Evolutionary conservation across 1,284 basidiomycete genomes (phyloP).

Genomic region (Leccinum griseonigrum): DNA sequence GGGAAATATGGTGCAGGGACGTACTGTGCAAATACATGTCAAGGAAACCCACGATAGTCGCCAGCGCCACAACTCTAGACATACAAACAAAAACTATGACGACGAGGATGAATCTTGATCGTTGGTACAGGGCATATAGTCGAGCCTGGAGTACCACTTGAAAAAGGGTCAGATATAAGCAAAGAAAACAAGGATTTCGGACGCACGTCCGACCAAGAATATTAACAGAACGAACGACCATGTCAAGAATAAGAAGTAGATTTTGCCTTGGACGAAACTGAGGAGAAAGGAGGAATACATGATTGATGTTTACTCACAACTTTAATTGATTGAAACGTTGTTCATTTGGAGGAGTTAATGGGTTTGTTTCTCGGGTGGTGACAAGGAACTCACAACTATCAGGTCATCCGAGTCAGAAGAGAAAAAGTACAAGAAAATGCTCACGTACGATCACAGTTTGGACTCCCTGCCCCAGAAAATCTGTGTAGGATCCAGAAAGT

Average conservation of each 20-base stretch:
- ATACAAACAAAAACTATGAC: slow-evolving; percentile 12
- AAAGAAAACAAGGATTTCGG: not conserved
- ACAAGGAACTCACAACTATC: not conserved
- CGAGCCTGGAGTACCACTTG: slow-evolving; percentile 17
- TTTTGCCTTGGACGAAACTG: slow-evolving; percentile 5
- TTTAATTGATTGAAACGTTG: not conserved
- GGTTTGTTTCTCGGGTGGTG: no score
- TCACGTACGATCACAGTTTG: not conserved
- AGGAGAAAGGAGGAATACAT: not conserved
- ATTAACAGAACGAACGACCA: slow-evolving; percentile 1
- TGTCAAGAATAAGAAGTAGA: slow-evolving; percentile 7
- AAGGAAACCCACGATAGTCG: slow-evolving; percentile 3
- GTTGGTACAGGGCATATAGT: slow-evolving; percentile 17
- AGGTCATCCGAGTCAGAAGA: not conserved
- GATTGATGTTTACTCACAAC: not conserved
- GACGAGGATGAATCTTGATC: slow-evolving; percentile 8
- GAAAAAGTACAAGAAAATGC: not conserved
- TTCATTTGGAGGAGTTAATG: not conserved
- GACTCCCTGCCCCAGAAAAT: not conserved
- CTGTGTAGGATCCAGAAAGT: not conserved
- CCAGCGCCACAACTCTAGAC: slow-evolving; percentile 10
- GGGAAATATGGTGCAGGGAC: not conserved
- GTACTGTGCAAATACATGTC: slow-evolving; percentile 7
- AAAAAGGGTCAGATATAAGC: not conserved
- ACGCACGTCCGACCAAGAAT: slow-evolving; percentile 16